Base-by-base conservation (phyloP, 1,284 basidiomycete species). In the Fistulina hepatica region DNA sequence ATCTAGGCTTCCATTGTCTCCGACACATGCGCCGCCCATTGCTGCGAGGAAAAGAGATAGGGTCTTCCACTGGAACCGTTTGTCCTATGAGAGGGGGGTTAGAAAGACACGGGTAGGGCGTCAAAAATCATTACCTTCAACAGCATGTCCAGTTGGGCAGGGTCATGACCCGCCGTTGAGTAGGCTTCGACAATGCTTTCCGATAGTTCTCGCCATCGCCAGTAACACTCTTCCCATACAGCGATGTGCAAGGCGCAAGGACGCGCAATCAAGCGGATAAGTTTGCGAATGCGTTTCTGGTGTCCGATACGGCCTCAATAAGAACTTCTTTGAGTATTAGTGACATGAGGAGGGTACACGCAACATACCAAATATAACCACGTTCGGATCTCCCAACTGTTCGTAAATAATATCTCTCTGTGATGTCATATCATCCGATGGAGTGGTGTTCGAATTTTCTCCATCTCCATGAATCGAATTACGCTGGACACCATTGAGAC, bases 51-150 rank as follows among this genome's bases (percentile, higher is more conserved):
- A 88, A 20, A 89, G 64, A 0, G 85, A 81, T 16, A 90, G 64
- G 55, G 94, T 91, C 52, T 90, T 82, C 91, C 91, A 95, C 48
- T 90, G 77, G 27, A 70, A 72, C 28, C 78, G 73, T 44, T 79
- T 71, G 10, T 31, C 28, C 13, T 90, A 43, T 34, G 31, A 24
- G 12, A 28, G 4, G 27, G 44, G 9, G 40, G 39, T 21, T 16
- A 12, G 12, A 28, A 24, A 5, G 12, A 23, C 33, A 8, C n/a
- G 21, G 13, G 20, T 33, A 33, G 16, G 30, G 25, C 13, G 41
- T 34, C 12, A 21, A 49, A 46, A 44, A 44, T 42, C 36, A 43
- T 30, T n/a, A 27, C n/a, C n/a, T 34, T 28, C 0, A 39, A 6
- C 20, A 48, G 37, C 4, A 31, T 13, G 12, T 39, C 35, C 32